Base-by-base conservation (phyloP, 257 asterid species). In the Paulownia fortunei region DNA sequence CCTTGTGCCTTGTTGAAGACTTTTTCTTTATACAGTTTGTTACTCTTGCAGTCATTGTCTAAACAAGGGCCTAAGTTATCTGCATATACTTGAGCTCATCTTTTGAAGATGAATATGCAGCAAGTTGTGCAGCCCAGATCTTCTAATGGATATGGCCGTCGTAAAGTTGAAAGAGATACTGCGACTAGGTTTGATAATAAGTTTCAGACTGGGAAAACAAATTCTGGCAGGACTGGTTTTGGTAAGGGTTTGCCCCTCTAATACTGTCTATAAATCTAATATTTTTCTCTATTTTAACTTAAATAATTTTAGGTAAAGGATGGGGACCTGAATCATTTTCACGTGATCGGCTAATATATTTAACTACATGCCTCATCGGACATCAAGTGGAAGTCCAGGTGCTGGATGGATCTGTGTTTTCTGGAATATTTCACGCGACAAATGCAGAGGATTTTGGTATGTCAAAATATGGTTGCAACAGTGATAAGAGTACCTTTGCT, bases 341-440 rank as follows among this genome's bases (percentile, higher is more conserved):
- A 79, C 84, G 88, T 70, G 98, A 96, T 64, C 92, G 95, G 4
- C 83, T 90, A 54, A 78, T 88, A 71, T 96, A 90, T 82, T 18
- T 88, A 59, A 83, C 89, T 69, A 75, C 97, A 60, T 88, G 96
- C 83, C 97, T 96, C 82, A 85, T 96, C 76, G 98, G 98, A 75
- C 96, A 92, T 64, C 92, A 86, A 73, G 98, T 96, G 72, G 98
- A 96, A 86, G 97, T 92, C 85, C 99, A 96, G 82, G 87, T 92
- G 89, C 63, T 26, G 78, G 96, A 93, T 82, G 99, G 98, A 76
- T 90, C 99, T 69, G 82, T 92, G 19, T 92, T 81, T 82, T 87
- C 94, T 72, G 98, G 99, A 78, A 86, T 96, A 86, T 87, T 90
- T 86, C 96, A 96, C 73, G 90, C 97, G 2, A 88, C 93, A 64